phyloP scores from a whole-genome alignment of 1,139 yeast species.

The Yamadazyma atmosphaerica region DNA sequence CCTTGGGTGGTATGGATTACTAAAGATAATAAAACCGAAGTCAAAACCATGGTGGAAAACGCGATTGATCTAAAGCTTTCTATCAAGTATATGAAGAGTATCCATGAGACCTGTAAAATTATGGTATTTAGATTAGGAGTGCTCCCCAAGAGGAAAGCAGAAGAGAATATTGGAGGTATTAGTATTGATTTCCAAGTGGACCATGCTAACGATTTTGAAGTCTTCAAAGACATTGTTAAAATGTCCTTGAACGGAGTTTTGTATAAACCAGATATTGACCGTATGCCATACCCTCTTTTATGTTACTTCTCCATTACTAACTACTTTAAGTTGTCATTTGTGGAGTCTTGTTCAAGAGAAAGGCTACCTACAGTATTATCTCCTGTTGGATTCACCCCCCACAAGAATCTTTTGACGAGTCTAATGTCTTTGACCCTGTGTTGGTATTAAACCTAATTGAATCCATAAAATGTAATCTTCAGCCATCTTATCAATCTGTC shows the following conservation, averaged over 20 bases:
- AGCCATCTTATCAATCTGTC: constrained; percentile 2
- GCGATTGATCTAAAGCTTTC: constrained; percentile 17
- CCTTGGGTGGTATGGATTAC: constrained; percentile 21
- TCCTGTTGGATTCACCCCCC: constrained; percentile 25
- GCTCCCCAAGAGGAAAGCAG: constrained; percentile 16
- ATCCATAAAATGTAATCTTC: constrained; percentile 13
- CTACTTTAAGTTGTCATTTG: constrained; percentile 18
- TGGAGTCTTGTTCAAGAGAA: constrained; percentile 21
- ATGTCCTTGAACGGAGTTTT: constrained; percentile 16
- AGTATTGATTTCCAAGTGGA: constrained; percentile 16
- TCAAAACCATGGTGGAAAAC: constrained; percentile 17
- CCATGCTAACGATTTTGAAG: constrained; percentile 11
- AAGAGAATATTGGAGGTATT: constrained; percentile 10
- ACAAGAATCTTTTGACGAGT: constrained; percentile 6
- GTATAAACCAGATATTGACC: constrained; percentile 15
- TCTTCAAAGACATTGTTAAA: constrained; percentile 13
- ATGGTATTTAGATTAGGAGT: constrained; percentile 18
- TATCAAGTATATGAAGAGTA: constrained; percentile 9
- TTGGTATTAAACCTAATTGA: constrained; percentile 15
- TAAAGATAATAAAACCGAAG: constrained; percentile 6
- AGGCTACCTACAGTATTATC: constrained; percentile 19
- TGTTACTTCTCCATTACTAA: constrained; percentile 2
- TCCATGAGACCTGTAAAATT: constrained; percentile 8
- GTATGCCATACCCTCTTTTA: constrained; percentile 14
- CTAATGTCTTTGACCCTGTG: constrained; percentile 11